phyloP scores from a whole-genome alignment of 2,329 filamentous ascomycete species.

The Magnaporthiopsis poae region DNA sequence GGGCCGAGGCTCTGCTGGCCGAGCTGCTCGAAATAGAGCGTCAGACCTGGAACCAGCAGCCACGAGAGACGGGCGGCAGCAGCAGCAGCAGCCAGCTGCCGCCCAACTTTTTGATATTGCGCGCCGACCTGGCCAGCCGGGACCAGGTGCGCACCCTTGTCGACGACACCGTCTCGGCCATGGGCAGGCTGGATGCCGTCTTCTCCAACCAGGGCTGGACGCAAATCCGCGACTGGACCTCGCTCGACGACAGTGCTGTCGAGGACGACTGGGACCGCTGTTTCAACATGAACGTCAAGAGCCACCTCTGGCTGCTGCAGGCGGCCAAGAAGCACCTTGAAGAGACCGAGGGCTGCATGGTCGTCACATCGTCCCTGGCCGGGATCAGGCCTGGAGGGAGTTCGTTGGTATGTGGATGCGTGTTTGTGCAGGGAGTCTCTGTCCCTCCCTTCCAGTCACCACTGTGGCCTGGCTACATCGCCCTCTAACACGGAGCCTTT shows the following conservation, averaged over 20 bases:
- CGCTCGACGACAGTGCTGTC: slow-evolving; percentile 42
- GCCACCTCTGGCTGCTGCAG: slow-evolving; percentile 50
- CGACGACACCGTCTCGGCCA: slow-evolving; percentile 43
- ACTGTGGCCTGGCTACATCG: neutral
- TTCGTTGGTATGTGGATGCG: slow-evolving; percentile 31
- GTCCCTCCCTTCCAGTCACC: neutral
- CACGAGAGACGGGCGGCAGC: slow-evolving; percentile 2
- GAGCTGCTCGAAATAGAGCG: slow-evolving; percentile 42
- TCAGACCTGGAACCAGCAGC: slow-evolving; percentile 25
- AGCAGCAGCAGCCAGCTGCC: neutral
- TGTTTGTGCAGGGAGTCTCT: neutral
- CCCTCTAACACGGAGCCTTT: neutral
- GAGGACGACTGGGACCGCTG: slow-evolving; percentile 52
- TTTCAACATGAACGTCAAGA: slow-evolving; percentile 54
- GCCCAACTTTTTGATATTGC: slow-evolving; percentile 38
- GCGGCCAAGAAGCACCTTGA: slow-evolving; percentile 45
- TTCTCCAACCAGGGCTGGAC: slow-evolving; percentile 64
- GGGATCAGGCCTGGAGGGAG: slow-evolving; percentile 56
- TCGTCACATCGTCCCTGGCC: slow-evolving; percentile 54
- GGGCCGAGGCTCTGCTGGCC: slow-evolving; percentile 48
- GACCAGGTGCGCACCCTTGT: slow-evolving; percentile 51
- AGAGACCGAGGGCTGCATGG: slow-evolving; percentile 47
- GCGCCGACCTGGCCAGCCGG: slow-evolving; percentile 56
- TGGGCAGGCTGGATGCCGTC: slow-evolving; percentile 66
- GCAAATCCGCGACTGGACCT: slow-evolving; percentile 30